Evolutionary conservation across 352 stramenopile species (phyloP), one percentile per base, ranked within the genome.

Genomic region (Globisporangium polare): DNA sequence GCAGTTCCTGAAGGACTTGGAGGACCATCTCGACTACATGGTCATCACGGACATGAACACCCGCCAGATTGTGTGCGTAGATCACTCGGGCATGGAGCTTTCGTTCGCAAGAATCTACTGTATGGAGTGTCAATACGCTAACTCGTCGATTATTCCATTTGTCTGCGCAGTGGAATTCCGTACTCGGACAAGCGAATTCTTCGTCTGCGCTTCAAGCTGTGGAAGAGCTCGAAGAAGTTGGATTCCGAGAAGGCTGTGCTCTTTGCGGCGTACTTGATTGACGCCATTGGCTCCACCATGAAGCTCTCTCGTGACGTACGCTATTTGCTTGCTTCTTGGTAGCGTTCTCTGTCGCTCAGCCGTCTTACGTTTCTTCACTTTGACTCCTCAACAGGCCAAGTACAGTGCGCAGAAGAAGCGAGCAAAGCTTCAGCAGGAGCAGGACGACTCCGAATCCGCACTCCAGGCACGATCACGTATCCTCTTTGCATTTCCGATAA

Each of bases 1-100:
- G n/a, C 26, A 92, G 83, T 76, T 77, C 22, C 61, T 93, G 24
- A 78, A 73, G 45, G 78, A 87, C 1, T 53, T 93, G 17, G 81
- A 90, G 59, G 71, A 85, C 26, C 84, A 88, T 53, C 63, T 91
- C 8, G 81, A 89, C 49, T 89, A 80, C 69, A 73, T 90, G 37
- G 75, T 93, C 29, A 85, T 93, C 65, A 93, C 79, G 9, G 83
- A 93, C 62, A 74, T 93, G 64, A 93, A 86, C 69, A 77, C 82
- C 27, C 63, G 78, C 22, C 54, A 72, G 17, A 79, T 90, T 58
- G 53, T 81, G 83, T 92, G 66, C 51, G 80, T 72, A 3, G 10
- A 39, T 53, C n/a, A 53, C 53, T 39, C n/a, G n/a, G 18, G 10
- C 27, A 55, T 26, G 18, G 18, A 42, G 9, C 29, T 33, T 33